These are phyloP conservation scores for Diplodia scrobiculata DNA, from an alignment of 2,329 filamentous ascomycete genomes.

Conservation along the genomic window DNA sequence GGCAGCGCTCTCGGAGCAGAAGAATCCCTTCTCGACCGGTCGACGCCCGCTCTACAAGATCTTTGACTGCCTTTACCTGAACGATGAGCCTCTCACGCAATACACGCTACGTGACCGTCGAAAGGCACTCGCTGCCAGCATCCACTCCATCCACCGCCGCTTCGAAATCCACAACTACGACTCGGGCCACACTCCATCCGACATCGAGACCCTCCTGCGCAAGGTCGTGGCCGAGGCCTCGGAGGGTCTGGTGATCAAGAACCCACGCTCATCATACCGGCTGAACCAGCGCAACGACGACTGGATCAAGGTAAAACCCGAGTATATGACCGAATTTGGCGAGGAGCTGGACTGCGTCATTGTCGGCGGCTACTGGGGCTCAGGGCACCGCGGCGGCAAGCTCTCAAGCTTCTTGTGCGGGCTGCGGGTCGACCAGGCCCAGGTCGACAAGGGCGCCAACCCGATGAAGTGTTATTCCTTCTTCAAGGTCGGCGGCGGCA, in stretches of 20 bases:
- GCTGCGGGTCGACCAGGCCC: slow-evolving; percentile 70
- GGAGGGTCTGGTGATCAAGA: slow-evolving; percentile 91
- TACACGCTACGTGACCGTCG: slow-evolving; percentile 83
- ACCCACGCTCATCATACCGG: slow-evolving; percentile 80
- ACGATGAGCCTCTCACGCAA: slow-evolving; percentile 74
- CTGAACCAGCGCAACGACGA: slow-evolving; percentile 90
- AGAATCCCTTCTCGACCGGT: slow-evolving; percentile 67
- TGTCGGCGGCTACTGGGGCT: slow-evolving; percentile 90
- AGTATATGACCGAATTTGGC: slow-evolving; percentile 96
- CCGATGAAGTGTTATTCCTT: slow-evolving; percentile 87
- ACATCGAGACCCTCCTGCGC: slow-evolving; percentile 77
- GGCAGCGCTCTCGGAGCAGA: slow-evolving; percentile 77
- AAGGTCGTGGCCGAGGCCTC: slow-evolving; percentile 83
- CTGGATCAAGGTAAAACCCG: slow-evolving; percentile 98
- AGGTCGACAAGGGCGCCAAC: slow-evolving; percentile 58
- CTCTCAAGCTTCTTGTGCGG: slow-evolving; percentile 91
- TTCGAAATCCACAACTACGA: slow-evolving; percentile 79
- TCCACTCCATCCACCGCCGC: slow-evolving; percentile 70
- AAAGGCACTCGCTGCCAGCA: slow-evolving; percentile 69
- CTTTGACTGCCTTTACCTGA: slow-evolving; percentile 90
- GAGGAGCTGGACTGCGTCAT: slow-evolving; percentile 88
- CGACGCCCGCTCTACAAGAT: slow-evolving; percentile 78
- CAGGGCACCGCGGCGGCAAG: slow-evolving; percentile 77
- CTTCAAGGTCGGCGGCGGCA: slow-evolving; percentile 96
- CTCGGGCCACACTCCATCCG: slow-evolving; percentile 65